Percentiles rank a stretch among this genome's conserved stretches.
These are phyloP conservation scores for Pseudogymnoascus sp. DNA, from an alignment of 2,329 filamentous ascomycete genomes.

Conservation along the genomic window DNA sequence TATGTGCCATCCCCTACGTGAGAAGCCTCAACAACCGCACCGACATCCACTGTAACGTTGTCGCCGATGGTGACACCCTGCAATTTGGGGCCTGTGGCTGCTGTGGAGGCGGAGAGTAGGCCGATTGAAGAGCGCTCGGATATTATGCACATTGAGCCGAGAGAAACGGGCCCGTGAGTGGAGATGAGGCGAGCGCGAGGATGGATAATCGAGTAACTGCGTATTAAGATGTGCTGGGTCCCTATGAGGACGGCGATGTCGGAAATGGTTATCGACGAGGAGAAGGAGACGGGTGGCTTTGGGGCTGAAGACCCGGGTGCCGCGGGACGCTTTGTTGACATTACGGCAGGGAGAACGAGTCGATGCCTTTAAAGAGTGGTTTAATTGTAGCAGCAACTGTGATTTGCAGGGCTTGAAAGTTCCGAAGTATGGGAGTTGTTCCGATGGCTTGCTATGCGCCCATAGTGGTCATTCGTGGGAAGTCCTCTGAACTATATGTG, in stretches of 20 bases:
- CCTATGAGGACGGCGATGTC: constrained; percentile 58
- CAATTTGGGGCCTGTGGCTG: constrained; percentile 18
- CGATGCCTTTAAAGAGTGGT: background rate
- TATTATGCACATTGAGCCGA: constrained; percentile 75
- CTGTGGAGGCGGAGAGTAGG: constrained; percentile 28
- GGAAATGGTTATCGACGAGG: constrained; percentile 51
- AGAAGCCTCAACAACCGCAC: constrained; percentile 47
- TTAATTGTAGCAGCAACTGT: background rate
- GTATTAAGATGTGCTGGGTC: constrained; percentile 68
- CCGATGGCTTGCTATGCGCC: background rate
- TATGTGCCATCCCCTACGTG: constrained; percentile 44
- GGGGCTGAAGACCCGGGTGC: constrained; percentile 43
- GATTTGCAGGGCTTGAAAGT: background rate
- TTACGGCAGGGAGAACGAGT: constrained; percentile 14
- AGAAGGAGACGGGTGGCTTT: constrained; percentile 52
- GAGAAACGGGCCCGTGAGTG: constrained; percentile 65
- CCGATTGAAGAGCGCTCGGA: constrained; percentile 59
- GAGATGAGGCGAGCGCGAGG: constrained; percentile 75
- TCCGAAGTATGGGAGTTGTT: background rate
- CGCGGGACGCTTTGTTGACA: constrained; percentile 36
- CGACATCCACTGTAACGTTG: constrained; percentile 53
- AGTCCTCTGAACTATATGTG: background rate
- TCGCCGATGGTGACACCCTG: constrained; percentile 44
- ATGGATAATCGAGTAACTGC: constrained; percentile 72
- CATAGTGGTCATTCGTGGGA: background rate